These are phyloP conservation scores for Colletotrichum lini DNA, from an alignment of 2,329 filamentous ascomycete genomes.

Conservation along the genomic window DNA sequence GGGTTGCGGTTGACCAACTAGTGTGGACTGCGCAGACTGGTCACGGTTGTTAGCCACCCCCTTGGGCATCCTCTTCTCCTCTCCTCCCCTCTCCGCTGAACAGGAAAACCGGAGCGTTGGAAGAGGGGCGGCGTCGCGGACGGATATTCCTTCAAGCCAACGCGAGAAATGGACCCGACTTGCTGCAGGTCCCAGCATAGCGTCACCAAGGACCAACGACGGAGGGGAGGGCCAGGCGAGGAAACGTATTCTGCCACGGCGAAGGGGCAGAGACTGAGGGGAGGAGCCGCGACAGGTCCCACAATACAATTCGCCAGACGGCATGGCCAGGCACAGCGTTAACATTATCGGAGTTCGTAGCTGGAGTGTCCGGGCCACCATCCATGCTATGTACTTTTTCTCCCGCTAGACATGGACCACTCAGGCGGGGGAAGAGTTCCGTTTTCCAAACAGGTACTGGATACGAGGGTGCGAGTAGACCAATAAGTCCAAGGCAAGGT, in stretches of 20 bases:
- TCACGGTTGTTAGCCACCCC: not conserved
- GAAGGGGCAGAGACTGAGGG: constrained; percentile 4
- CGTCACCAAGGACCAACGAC: constrained; percentile 33
- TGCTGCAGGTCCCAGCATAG: constrained; percentile 41
- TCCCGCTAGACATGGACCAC: constrained; percentile 11
- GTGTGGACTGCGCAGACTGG: not conserved
- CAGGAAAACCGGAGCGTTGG: constrained; percentile 33
- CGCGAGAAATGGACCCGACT: constrained; percentile 34
- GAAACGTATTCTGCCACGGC: not conserved
- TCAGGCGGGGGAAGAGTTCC: constrained; percentile 30
- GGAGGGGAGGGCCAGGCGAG: constrained; percentile 35
- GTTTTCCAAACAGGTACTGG: constrained; percentile 11
- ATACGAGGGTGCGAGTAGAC: not conserved
- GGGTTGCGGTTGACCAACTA: not conserved
- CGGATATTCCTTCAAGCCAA: constrained; percentile 39
- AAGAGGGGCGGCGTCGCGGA: constrained; percentile 31
- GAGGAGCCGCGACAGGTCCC: constrained; percentile 8
- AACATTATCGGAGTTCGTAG: constrained; percentile 24
- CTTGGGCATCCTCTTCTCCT: not conserved
- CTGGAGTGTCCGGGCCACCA: constrained; percentile 5
- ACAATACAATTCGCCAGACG: constrained; percentile 3
- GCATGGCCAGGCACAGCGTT: constrained; percentile 20
- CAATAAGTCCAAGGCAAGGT: no score
- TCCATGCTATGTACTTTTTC: constrained; percentile 15
- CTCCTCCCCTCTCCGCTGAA: constrained; percentile 23